Base-by-base conservation (phyloP, 2,329 filamentous ascomycete species). In the Botrytis tulipae region DNA sequence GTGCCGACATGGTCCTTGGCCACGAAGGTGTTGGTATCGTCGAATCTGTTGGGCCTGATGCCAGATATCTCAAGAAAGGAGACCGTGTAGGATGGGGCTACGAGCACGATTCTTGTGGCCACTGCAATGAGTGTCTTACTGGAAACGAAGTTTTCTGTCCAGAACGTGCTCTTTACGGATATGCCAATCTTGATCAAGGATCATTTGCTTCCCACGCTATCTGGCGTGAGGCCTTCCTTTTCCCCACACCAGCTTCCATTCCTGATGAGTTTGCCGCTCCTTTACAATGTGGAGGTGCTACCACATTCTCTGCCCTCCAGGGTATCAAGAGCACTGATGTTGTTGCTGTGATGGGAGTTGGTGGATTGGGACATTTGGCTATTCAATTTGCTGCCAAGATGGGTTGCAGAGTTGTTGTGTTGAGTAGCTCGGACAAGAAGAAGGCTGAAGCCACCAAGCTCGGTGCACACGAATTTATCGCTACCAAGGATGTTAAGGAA, bases 11-110 rank as follows among this genome's bases (percentile, higher is more conserved):
- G 73, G 75, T 72, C 32, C 89, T 90, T 0, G 92, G 92, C 40
- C 92, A 94, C 81, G 91, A 93, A 80, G 84, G 91, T 63, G 86
- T 93, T 67, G 91, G 91, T 14, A 87, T 87, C 10, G 85, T 93
- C 8, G 89, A 88, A 25, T 86, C 86, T 8, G 79, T 92, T 1
- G 89, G 90, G 16, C 83, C 86, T 0, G 83, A 80, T 1, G 88
- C 90, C 68, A 86, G 73, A 35, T 44, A 54, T n/a, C 46, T 75
- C 20, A 75, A 74, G 66, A 69, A 68, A 44, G 85, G 85, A n/a
- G 84, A 87, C 73, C 78, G 83, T 57, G 83, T 84, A 4, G 85
- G 85, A 51, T 86, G 84, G 84, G 84, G 85, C 40, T 84, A 82
- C 74, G 75, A 80, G 44, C 79, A 82, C 73, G 79, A 80, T 70